Evolutionary conservation across 2,329 filamentous ascomycete species (phyloP).

Genomic region (Drechslerella coelobrocha): DNA sequence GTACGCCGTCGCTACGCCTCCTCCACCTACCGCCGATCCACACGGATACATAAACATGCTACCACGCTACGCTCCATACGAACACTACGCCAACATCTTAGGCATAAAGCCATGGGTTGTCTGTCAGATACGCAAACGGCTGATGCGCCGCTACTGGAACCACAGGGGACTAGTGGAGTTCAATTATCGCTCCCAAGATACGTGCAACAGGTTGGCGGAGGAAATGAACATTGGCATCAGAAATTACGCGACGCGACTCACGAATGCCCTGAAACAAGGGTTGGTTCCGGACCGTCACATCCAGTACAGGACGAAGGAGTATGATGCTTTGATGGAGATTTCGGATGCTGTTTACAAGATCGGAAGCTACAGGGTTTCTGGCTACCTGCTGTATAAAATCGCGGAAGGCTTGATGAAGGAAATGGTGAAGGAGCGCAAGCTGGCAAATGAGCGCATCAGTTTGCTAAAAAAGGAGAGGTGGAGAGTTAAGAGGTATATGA

Average conservation of each 20-base stretch:
- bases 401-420: constrained; percentile 26
- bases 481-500: not conserved
- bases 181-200: constrained; percentile 10
- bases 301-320: constrained; percentile 5
- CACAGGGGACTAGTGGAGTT: not conserved
- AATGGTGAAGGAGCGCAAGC: constrained; percentile 14
- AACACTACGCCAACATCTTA: constrained; percentile 14
- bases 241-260: constrained; percentile 15
- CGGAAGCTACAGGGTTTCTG: constrained; percentile 16
- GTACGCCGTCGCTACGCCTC: constrained; percentile 18
- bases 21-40: not conserved
- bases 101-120: constrained; percentile 29
- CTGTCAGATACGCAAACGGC: constrained; percentile 4
- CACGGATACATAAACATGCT: constrained; percentile 23
- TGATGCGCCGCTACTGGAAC: constrained; percentile 16
- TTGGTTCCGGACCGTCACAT: not conserved
- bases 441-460: not conserved
- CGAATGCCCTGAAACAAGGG: not conserved
- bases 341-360: constrained; percentile 28
- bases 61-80: not conserved
- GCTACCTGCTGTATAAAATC: constrained; percentile 35
- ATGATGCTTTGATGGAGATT: constrained; percentile 20
- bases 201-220: constrained; percentile 12
- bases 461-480: not conserved
- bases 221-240: constrained; percentile 36